Percentiles rank a stretch among this genome's conserved stretches.
Evolutionary conservation across 768 basidiomycete species (phyloP).

Genomic region (Mycena albidolilacea): DNA sequence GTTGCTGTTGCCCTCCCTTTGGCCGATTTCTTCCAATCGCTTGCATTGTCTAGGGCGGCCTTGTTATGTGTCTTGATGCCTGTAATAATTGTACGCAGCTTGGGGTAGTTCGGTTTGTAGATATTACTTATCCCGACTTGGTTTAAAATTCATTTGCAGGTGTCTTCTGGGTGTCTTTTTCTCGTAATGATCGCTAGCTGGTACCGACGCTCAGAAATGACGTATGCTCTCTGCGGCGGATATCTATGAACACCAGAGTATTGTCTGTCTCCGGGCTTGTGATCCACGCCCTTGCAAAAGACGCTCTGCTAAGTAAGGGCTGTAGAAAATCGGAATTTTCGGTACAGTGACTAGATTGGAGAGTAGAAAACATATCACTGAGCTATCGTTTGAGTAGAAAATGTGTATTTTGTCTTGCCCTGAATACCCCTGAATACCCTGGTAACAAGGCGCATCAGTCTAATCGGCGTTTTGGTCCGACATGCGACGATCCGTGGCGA

Average conservation of each 20-base stretch:
- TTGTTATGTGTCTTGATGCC: constrained; percentile 26
- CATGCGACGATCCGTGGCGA: neutral
- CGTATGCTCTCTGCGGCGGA: constrained; percentile 20
- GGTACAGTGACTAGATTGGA: constrained; percentile 23
- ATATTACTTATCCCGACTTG: too few relatives aligned
- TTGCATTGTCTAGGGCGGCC: constrained; percentile 17
- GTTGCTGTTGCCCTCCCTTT: constrained; percentile 32
- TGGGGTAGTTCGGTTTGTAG: constrained; percentile 12
- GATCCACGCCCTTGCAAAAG: constrained; percentile 25
- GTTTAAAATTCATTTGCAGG: neutral
- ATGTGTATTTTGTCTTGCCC: too few relatives aligned
- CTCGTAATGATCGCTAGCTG: constrained; percentile 22
- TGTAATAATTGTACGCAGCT: constrained; percentile 30
- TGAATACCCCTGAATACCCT: too few relatives aligned
- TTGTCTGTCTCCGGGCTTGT: constrained; percentile 25
- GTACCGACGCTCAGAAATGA: constrained; percentile 31
- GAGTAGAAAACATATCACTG: too few relatives aligned
- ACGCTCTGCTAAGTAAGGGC: neutral
- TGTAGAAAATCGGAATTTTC: constrained; percentile 29
- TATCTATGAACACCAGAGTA: constrained; percentile 21
- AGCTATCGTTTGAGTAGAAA: too few relatives aligned
- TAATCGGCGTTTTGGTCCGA: too few relatives aligned
- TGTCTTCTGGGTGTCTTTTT: constrained; percentile 18
- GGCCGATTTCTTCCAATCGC: constrained; percentile 28
- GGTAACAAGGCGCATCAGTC: too few relatives aligned